Percentiles rank a stretch among this genome's conserved stretches.
phyloP scores from a whole-genome alignment of 2,329 filamentous ascomycete genomes.

The Aspergillus tubingensis region DNA sequence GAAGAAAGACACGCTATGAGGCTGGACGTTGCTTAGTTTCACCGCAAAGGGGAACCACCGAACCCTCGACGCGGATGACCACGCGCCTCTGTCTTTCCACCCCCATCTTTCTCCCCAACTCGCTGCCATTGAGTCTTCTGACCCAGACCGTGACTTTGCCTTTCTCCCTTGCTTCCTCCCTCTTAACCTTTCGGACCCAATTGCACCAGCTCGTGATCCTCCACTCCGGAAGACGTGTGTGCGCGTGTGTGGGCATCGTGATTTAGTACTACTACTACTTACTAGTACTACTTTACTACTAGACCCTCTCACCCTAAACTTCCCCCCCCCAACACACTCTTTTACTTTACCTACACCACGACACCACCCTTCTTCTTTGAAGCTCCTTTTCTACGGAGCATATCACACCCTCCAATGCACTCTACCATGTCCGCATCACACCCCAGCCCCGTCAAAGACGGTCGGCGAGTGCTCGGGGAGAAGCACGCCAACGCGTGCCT shows the following conservation, averaged over 20 bases:
- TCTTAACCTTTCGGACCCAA: not conserved
- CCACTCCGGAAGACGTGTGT: not conserved
- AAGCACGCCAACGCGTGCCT: constrained; percentile 46
- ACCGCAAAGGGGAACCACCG: constrained; percentile 2
- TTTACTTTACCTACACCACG: not conserved
- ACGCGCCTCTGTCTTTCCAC: not conserved
- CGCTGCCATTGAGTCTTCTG: constrained; percentile 9
- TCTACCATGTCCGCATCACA: constrained; percentile 15
- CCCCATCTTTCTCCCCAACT: not conserved
- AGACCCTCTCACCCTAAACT: not conserved
- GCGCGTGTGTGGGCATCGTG: not conserved
- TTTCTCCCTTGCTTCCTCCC: not conserved
- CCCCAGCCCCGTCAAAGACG: constrained; percentile 38
- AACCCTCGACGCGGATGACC: constrained; percentile 4
- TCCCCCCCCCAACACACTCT: not conserved
- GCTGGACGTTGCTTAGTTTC: not conserved
- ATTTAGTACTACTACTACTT: not conserved
- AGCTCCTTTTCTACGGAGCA: not conserved
- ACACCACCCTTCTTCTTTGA: not conserved
- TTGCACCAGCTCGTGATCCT: not conserved
- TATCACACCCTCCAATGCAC: constrained; percentile 2
- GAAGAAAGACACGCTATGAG: not conserved
- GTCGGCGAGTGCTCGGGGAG: constrained; percentile 44
- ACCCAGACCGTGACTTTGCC: not conserved
- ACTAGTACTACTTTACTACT: not conserved